Conservation (phyloP, 129 eudicot genomes). For the Chrysanthemum makinoi region DNA sequence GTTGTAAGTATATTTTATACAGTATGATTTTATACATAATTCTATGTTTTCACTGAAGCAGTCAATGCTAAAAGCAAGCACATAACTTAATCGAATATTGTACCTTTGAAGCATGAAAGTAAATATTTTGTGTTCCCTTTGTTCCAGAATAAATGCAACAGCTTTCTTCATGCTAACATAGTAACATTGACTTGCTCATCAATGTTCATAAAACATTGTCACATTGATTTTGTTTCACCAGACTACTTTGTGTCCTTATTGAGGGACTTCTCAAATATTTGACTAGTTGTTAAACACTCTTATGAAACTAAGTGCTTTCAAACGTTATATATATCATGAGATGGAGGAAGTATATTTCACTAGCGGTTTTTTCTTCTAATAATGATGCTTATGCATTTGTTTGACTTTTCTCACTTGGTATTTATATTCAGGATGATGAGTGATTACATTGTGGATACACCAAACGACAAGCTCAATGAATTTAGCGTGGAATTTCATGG, state of each 20-base stretch:
- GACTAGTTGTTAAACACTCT: neutral
- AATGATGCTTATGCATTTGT: neutral
- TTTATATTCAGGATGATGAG: constrained; percentile 76
- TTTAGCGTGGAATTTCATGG: constrained; percentile 81
- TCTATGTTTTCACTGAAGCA: neutral
- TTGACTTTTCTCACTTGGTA: constrained; percentile 8
- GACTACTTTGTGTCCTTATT: neutral
- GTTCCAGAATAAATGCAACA: no score
- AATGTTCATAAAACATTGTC: neutral
- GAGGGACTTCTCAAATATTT: no score
- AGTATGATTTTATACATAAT: neutral
- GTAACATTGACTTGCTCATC: neutral
- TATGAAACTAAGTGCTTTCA: neutral
- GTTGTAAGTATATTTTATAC: constrained; percentile 38
- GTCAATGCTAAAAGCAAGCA: no score
- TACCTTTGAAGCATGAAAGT: neutral
- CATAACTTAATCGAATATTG: no score
- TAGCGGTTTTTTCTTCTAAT: neutral
- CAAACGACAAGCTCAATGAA: constrained; percentile 67
- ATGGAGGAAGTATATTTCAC: neutral
- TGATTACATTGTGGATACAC: constrained; percentile 70
- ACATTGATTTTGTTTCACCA: neutral
- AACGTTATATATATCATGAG: neutral
- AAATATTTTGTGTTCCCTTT: no score
- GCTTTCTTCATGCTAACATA: neutral